Evolutionary conservation across 352 stramenopile species (phyloP), one percentile per base, ranked within the genome.

Genomic region (Globisporangium iwayamae): DNA sequence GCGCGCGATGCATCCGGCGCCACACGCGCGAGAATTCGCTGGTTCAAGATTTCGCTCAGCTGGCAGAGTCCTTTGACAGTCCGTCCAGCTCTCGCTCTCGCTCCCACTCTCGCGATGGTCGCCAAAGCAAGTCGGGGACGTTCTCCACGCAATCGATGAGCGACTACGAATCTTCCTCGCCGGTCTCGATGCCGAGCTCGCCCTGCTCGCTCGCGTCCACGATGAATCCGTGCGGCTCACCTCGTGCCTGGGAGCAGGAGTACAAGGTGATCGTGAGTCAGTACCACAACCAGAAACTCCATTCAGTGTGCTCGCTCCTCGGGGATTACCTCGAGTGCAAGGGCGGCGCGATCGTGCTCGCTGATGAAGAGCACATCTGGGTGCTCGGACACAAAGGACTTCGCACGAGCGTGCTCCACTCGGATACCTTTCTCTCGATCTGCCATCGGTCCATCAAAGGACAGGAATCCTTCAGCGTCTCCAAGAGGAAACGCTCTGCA

Each of bases 261-360:
- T 85, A 80, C 63, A 75, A 83, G 20, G 83, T 91, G 30, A 83
- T 85, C 62, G 79, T 89, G 48, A 92, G 81, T 60, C 83, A 92
- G 63, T 85, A 85, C 39, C 75, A 76, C 57, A 87, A 85, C 66
- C 68, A 80, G 57, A 89, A 87, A 58, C 74, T 92, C n/a, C 76
- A 87, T 56, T 90, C 79, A 0, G 79, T 90, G 4, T 92, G 81
- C 66, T 84, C 79, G 1, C 55, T 92, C 34, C 62, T 92, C 1
- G 59, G 80, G 7, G 79, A 92, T 47, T 92, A 89, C 62, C 78
- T 92, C 22, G 83, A 92, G 51, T 90, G 81, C 66, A 74, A 79
- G 7, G 79, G 83, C 8, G 74, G 79, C 22, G 81, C 83, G 14
- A 82, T 92, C 56, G 83, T 88, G 25, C 74, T 92, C 20, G 72